Base-by-base conservation (phyloP, 139 green algal species). In the Ostreobium quekettii region DNA sequence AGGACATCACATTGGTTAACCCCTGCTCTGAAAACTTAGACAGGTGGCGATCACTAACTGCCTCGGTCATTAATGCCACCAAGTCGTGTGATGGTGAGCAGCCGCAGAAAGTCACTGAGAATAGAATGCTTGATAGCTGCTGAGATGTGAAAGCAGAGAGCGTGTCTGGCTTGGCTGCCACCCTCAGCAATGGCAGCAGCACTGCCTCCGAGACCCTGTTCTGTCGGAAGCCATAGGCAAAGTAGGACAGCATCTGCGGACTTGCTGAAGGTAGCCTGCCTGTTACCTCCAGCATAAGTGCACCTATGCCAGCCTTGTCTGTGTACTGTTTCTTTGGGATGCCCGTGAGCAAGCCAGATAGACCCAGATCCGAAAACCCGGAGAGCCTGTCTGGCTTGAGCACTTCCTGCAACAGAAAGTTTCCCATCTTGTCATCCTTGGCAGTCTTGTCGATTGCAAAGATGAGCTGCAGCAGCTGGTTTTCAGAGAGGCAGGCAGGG, bases 1-100 rank as follows among this genome's bases (percentile, higher is more conserved):
- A n/a, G n/a, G n/a, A n/a, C n/a, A n/a, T n/a, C n/a, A n/a, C n/a
- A 56, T 68, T 68, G 61, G 36, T 28, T 7, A 68, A 28, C 5
- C 61, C 61, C 26, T 68, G 15, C 36, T 68, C 61, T 29, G 61
- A 68, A 8, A 28, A n/a, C n/a, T 68, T 7, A 32, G 49, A 15
- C 35, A 68, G 36, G 15, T 29, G 26, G 32, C 26, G 35, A n/a
- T 22, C 7, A 7, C 42, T 36, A 53, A 6, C 19, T 4, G 53
- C 36, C 15, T 53, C 7, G 30, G 6, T 11, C n/a, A 68, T 36
- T 24, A 68, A 36, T 36, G 6, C 8, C 4, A 36, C 15, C 7
- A 57, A 56, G 4, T 28, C 53, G 26, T 33, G 4, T 68, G 61
- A 4, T 36, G 7, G 4, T 56, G 49, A 57, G 37, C 35, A 68